A percentile compares a stretch with the other conserved stretches of the same genome.
These are phyloP conservation scores for Malbranchea zuffiana DNA, from an alignment of 2,329 filamentous ascomycete species.

Conservation along the genomic window DNA sequence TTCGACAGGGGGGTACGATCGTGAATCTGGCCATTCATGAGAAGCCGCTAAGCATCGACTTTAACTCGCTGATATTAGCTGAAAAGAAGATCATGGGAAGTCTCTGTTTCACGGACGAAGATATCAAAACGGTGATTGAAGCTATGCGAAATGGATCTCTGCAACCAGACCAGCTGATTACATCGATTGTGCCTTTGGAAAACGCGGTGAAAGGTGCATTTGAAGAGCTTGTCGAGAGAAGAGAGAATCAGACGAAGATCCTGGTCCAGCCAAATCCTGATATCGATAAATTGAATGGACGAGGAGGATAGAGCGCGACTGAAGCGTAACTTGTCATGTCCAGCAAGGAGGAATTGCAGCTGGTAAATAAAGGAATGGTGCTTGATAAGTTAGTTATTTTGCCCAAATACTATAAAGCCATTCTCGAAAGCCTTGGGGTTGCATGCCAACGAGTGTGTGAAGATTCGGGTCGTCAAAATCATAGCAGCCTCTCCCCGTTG, in stretches of 20 bases:
- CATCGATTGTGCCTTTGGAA: conserved; percentile 45
- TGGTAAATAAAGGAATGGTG: too few relatives aligned
- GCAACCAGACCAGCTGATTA: conserved; percentile 50
- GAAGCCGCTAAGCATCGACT: conserved; percentile 42
- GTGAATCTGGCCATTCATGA: conserved; percentile 59
- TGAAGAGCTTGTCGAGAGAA: conserved; percentile 46
- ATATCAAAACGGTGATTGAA: conserved; percentile 49
- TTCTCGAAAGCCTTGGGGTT: conserved; percentile 42
- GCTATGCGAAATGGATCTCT: conserved; percentile 33
- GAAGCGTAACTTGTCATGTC: too few relatives aligned
- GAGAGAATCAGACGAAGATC: conserved; percentile 54
- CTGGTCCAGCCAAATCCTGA: conserved; percentile 33
- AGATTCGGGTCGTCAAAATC: conserved; percentile 52
- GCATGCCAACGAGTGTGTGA: conserved; percentile 42
- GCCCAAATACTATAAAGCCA: conserved; percentile 46
- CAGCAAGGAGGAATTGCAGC: too few relatives aligned
- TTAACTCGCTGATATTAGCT: conserved; percentile 44
- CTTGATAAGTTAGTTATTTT: too few relatives aligned
- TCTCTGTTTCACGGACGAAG: conserved; percentile 41
- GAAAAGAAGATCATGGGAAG: conserved; percentile 43
- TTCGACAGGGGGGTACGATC: conserved; percentile 45
- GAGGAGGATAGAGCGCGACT: too few relatives aligned
- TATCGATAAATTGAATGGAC: too few relatives aligned
- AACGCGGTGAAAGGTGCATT: conserved; percentile 49
- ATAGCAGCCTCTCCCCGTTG: conserved; percentile 58